These are phyloP conservation scores for Acanthamoeba sp. DNA, from an alignment of 208 protist genomes.

Conservation along the genomic window DNA sequence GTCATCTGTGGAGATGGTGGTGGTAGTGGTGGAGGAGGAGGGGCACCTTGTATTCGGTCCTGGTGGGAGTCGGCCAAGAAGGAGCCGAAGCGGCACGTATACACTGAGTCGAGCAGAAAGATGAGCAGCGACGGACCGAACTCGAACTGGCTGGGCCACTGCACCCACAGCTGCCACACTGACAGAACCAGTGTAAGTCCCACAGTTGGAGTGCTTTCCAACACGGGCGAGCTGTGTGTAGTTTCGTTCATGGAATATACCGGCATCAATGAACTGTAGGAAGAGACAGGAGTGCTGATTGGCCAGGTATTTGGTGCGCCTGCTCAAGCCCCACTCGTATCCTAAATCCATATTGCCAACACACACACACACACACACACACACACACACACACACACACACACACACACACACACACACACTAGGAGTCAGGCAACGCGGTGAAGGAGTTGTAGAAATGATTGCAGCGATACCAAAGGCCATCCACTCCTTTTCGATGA, in stretches of 20 bases:
- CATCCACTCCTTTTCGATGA: conserved; percentile 95
- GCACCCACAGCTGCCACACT: conserved; percentile 54
- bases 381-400: too few relatives aligned
- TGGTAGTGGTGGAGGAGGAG: too few relatives aligned
- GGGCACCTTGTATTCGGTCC: neutral
- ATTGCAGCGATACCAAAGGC: conserved; percentile 87
- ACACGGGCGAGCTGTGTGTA: too few relatives aligned
- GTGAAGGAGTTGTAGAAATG: too few relatives aligned
- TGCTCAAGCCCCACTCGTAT: neutral
- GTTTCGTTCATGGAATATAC: too few relatives aligned
- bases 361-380: too few relatives aligned
- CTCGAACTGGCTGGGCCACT: conserved; percentile 10
- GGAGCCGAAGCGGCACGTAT: conserved; percentile 6
- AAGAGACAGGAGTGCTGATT: neutral
- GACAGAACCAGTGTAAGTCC: neutral
- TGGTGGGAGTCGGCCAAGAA: neutral
- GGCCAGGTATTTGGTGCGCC: neutral
- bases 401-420: too few relatives aligned
- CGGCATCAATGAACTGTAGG: conserved; percentile 3
- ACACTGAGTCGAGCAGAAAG: conserved; percentile 12
- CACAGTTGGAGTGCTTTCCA: too few relatives aligned
- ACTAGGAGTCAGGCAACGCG: neutral
- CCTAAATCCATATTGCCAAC: too few relatives aligned
- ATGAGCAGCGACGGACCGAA: neutral
- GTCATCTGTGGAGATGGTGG: too few relatives aligned